phyloP scores from a whole-genome alignment of 495 filamentous ascomycete genomes.

The Penicillium arizonense region DNA sequence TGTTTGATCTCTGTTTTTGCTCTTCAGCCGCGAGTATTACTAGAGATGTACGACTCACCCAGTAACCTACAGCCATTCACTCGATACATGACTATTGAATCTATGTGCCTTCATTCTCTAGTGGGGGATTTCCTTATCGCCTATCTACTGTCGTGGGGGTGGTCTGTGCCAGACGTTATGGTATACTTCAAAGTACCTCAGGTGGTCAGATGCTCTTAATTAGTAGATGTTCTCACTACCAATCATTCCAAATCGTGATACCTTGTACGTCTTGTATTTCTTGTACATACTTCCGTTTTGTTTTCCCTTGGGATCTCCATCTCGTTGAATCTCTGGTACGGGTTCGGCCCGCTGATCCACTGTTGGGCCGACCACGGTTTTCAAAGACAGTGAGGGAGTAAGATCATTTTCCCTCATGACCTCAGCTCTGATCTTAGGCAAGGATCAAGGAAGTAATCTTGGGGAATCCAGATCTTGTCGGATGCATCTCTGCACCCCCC shows the following conservation, averaged over 20 bases:
- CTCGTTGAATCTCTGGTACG: constrained; percentile 10
- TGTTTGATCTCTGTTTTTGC: constrained; percentile 1
- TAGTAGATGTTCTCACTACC: too few species aligned
- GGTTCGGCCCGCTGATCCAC: constrained; percentile 31
- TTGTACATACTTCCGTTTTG: too few species aligned
- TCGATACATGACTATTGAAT: too few species aligned
- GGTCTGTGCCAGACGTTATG: too few species aligned
- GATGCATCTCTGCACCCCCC: constrained; percentile 4
- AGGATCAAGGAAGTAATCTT: too few species aligned
- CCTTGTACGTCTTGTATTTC: neutral
- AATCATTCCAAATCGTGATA: neutral
- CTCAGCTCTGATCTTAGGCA: constrained; percentile 2
- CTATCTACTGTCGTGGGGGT: too few species aligned
- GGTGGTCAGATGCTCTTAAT: too few species aligned
- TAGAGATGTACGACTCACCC: too few species aligned
- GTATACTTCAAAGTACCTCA: too few species aligned
- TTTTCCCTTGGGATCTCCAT: neutral
- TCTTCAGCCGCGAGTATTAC: neutral
- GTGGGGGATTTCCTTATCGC: too few species aligned
- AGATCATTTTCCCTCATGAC: constrained; percentile 26
- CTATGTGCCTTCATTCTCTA: too few species aligned
- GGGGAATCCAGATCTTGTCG: neutral
- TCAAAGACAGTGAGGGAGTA: constrained; percentile 13
- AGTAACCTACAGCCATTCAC: too few species aligned
- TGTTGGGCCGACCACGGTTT: constrained; percentile 8